A percentile compares a stretch with the other conserved stretches of the same genome.
Evolutionary conservation across 148 eudicot species (phyloP).

Genomic region (Nyssa sinensis): DNA sequence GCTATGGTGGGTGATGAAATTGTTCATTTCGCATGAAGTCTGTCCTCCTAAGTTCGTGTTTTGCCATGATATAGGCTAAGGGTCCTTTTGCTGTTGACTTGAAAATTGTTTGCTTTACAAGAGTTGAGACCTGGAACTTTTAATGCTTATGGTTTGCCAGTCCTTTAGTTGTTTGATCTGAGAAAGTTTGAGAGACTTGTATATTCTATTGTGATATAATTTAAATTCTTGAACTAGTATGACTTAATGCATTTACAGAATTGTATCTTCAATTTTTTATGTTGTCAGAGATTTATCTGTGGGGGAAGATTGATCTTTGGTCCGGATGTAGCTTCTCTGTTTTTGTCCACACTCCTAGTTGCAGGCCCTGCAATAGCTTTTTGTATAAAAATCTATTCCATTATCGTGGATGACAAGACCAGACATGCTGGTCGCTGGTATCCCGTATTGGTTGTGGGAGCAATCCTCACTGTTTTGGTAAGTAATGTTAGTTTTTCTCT

Average conservation of each 20-base stretch:
- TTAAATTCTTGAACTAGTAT: background rate
- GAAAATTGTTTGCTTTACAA: background rate
- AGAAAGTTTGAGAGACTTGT: no score
- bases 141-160: no score
- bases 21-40: background rate
- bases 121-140: no score
- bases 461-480: conserved; percentile 66
- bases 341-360: conserved; percentile 64
- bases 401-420: conserved; percentile 29
- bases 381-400: conserved; percentile 47
- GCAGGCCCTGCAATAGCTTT: conserved; percentile 71
- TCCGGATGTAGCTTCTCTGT: conserved; percentile 76
- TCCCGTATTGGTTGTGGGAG: conserved; percentile 51
- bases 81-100: background rate
- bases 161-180: no score
- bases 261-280: conserved; percentile 2
- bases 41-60: background rate
- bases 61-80: background rate
- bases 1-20: background rate
- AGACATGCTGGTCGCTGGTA: conserved; percentile 47
- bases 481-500: conserved; percentile 22
- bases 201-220: background rate
- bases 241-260: conserved; percentile 15
- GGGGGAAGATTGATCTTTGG: conserved; percentile 91
- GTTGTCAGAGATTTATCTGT: conserved; percentile 61